A percentile compares a stretch with the other conserved stretches of the same genome.
These are phyloP conservation scores for Hymenoscyphus fructigenus DNA, from an alignment of 2,329 filamentous ascomycete species.

Conservation along the genomic window DNA sequence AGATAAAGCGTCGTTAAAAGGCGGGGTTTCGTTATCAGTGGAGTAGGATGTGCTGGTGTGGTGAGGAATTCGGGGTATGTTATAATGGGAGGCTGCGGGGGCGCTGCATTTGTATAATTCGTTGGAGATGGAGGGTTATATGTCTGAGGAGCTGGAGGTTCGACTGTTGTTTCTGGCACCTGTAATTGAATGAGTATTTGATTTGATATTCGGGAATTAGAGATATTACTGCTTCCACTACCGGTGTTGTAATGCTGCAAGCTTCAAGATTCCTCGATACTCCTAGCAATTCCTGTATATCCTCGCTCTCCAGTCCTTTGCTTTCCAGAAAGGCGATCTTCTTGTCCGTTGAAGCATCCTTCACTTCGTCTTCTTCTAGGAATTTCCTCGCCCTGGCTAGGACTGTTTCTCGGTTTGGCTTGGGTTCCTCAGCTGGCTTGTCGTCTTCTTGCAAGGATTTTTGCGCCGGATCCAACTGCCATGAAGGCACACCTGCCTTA, in stretches of 20 bases:
- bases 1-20: conserved; percentile 60
- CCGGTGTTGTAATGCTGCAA: conserved; percentile 11
- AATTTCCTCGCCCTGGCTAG: conserved; percentile 73
- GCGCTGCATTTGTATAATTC: conserved; percentile 43
- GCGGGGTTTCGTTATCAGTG: conserved; percentile 59
- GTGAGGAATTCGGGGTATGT: conserved; percentile 71
- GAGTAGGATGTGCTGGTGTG: conserved; percentile 54
- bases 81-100: conserved; percentile 53
- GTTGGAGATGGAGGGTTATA: conserved; percentile 17
- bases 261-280: conserved; percentile 32
- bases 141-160: not conserved
- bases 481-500: conserved; percentile 26
- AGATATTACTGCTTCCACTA: conserved; percentile 12
- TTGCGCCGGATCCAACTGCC: conserved; percentile 27
- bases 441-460: conserved; percentile 10
- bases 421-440: conserved; percentile 9
- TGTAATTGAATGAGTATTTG: conserved; percentile 10
- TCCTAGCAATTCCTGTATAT: conserved; percentile 67
- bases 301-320: conserved; percentile 68
- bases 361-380: conserved; percentile 71
- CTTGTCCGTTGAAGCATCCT: conserved; percentile 64
- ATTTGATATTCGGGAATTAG: conserved; percentile 9
- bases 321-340: conserved; percentile 75
- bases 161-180: conserved; percentile 26
- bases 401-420: conserved; percentile 34